phyloP scores from a whole-genome alignment of 495 filamentous ascomycete species.

The Penicillium ucsense region DNA sequence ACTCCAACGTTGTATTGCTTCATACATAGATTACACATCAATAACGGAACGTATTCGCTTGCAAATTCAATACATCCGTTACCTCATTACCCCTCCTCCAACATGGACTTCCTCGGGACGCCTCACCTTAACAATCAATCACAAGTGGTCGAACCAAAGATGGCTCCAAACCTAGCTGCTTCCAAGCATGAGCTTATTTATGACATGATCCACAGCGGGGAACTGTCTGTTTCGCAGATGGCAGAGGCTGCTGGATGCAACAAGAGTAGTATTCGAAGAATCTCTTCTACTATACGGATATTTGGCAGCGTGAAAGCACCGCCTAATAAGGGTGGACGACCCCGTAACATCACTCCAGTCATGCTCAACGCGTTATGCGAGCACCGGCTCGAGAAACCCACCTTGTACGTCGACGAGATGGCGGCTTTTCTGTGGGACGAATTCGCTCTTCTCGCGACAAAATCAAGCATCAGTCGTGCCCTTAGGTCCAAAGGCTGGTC shows the following conservation, averaged over 20 bases:
- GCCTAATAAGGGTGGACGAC: background rate
- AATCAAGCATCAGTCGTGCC: conserved; percentile 1
- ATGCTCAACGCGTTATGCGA: background rate
- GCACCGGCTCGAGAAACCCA: background rate
- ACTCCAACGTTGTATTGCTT: no score
- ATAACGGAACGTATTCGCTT: no score
- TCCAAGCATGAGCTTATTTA: conserved; percentile 7
- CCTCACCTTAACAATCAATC: no score
- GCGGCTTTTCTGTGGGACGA: background rate
- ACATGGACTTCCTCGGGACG: no score
- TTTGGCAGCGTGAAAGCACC: conserved; percentile 4
- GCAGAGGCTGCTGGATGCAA: conserved; percentile 10
- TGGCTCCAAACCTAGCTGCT: conserved; percentile 7
- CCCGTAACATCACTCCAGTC: background rate
- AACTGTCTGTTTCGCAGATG: conserved; percentile 9
- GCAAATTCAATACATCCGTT: no score
- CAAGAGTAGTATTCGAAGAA: conserved; percentile 12
- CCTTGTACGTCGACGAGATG: background rate
- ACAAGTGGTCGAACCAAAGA: background rate
- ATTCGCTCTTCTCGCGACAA: conserved; percentile 1
- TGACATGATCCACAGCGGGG: conserved; percentile 10
- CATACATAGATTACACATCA: no score
- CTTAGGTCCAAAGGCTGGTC: conserved; percentile 6
- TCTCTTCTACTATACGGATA: conserved; percentile 18
- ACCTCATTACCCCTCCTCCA: no score